Base-by-base conservation (phyloP, 139 green algal species). In the Coelastrella sp. region DNA sequence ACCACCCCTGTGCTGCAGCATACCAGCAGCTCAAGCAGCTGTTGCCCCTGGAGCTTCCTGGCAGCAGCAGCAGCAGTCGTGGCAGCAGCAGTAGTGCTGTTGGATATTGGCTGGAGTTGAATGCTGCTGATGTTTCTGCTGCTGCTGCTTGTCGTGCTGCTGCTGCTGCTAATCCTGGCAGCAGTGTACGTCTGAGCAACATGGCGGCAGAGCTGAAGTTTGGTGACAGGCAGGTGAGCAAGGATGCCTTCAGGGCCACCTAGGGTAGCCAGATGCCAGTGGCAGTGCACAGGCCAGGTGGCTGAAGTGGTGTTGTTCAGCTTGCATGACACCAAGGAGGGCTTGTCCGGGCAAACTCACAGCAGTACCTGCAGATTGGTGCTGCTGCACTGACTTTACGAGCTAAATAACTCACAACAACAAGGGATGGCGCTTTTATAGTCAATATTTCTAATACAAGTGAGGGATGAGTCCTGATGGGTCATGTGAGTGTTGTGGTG, bases 1-100 rank as follows among this genome's bases (percentile, higher is more conserved):
- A 57, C 20, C 84, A 80, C 68, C 66, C 84, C 7, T 80, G 27
- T 68, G 84, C 68, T 70, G 66, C 56, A 57, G 84, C 84, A 22
- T 88, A 88, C 49, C 66, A 88, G 84, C 84, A 72, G 68, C 84
- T 88, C 35, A 73, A 88, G 68, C 68, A 88, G 49, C 84, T 88
- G 49, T 19, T 81, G 19, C 65, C 63, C 25, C 66, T 88, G 49
- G 11, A 66, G 20, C 84, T 60, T 10, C 61, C 63, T 27, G 63
- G 84, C 68, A 88, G 84, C 84, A 88, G 84, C 84, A 76, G 82
- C 61, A 81, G 84, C 56, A 88, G 84, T 60, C 19, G 73, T 70
- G 63, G 35, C 81, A 86, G 81, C 60, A 73, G 81, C 60, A 57
- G 9, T n/a, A 57, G 9, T n/a, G 63, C 11, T 80, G 84, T 49